These are phyloP conservation scores for Arthrocladium fulminans DNA, from an alignment of 2,329 filamentous ascomycete genomes.

Conservation along the genomic window DNA sequence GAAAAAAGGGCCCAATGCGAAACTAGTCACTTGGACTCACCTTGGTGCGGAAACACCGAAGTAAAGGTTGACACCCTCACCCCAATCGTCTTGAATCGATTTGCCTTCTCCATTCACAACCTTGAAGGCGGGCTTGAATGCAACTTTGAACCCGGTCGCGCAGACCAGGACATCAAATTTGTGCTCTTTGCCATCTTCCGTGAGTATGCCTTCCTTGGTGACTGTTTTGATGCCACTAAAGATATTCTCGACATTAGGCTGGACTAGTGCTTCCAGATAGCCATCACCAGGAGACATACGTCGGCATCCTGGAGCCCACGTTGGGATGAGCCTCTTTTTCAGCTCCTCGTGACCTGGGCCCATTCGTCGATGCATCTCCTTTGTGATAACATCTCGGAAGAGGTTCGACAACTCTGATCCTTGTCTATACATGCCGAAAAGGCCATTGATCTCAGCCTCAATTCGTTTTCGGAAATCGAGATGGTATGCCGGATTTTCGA, in stretches of 20 bases:
- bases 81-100: constrained; percentile 26
- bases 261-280: constrained; percentile 41
- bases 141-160: constrained; percentile 33
- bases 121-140: constrained; percentile 29
- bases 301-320: constrained; percentile 34
- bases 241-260: constrained; percentile 32
- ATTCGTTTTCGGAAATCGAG: constrained; percentile 12
- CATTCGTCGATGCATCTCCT: constrained; percentile 21
- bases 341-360: constrained; percentile 16
- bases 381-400: constrained; percentile 9
- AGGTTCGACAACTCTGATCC: constrained; percentile 13
- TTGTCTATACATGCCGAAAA: constrained; percentile 15
- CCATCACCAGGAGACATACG: constrained; percentile 44
- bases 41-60: neutral
- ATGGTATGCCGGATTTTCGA: constrained; percentile 16
- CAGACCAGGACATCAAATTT: constrained; percentile 30
- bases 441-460: constrained; percentile 16
- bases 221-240: constrained; percentile 38
- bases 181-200: constrained; percentile 31
- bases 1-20: too few relatives aligned
- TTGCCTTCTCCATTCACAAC: constrained; percentile 26
- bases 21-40: too few relatives aligned
- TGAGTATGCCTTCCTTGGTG: constrained; percentile 31
- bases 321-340: constrained; percentile 21
- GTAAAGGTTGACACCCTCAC: neutral